phyloP scores from a whole-genome alignment of 768 basidiomycete genomes.

The Agaricus blazei region DNA sequence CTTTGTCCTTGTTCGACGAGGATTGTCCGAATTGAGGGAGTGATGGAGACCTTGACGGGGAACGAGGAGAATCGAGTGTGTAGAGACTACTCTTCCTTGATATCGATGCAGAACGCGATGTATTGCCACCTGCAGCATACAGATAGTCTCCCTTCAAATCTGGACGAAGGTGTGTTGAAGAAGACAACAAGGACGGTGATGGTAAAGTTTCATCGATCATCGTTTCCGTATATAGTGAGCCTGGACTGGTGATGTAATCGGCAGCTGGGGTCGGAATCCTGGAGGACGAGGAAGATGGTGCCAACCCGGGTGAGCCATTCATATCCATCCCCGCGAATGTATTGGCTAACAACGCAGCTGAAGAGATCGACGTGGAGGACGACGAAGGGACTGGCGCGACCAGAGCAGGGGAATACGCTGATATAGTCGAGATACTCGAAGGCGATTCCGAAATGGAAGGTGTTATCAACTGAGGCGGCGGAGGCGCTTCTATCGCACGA shows the following conservation, averaged over 20 bases:
- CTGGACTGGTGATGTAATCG: background rate
- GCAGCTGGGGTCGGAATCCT: background rate
- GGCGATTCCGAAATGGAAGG: conserved; percentile 15
- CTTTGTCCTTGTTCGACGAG: background rate
- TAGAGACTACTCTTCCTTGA: conserved; percentile 18
- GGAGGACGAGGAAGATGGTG: conserved; percentile 13
- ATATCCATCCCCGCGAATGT: conserved; percentile 5
- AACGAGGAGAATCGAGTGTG: background rate
- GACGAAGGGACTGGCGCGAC: background rate
- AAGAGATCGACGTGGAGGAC: conserved; percentile 3
- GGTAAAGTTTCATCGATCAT: background rate
- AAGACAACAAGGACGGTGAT: conserved; percentile 8
- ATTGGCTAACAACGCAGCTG: conserved; percentile 7
- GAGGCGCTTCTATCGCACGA: conserved; percentile 25
- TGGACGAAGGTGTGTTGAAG: conserved; percentile 11
- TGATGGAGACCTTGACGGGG: conserved; percentile 1
- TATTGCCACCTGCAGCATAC: conserved; percentile 1
- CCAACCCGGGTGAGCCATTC: background rate
- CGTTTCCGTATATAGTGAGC: background rate
- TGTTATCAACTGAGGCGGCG: conserved; percentile 20
- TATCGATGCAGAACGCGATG: background rate
- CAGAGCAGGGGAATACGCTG: background rate
- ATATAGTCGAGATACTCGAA: background rate
- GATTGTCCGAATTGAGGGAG: conserved; percentile 5
- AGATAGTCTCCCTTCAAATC: background rate